Evolutionary conservation across 2,329 filamentous ascomycete species (phyloP).

Genomic region (Xylaria sp.): DNA sequence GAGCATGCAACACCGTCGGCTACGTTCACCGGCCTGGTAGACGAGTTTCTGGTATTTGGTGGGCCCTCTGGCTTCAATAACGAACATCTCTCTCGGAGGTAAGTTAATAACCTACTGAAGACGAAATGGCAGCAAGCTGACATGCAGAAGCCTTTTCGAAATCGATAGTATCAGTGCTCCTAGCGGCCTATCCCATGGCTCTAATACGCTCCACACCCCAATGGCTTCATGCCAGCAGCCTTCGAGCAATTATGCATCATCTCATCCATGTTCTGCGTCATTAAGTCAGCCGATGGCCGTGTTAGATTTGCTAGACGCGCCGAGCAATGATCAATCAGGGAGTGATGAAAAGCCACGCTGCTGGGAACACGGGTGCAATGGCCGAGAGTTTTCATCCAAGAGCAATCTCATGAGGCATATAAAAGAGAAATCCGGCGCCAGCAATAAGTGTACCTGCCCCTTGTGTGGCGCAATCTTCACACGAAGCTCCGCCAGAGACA

Average conservation of each 20-base stretch:
- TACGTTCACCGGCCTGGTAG: constrained; percentile 31
- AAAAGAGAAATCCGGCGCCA: constrained; percentile 45
- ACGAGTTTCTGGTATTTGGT: constrained; percentile 34
- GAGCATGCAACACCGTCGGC: constrained; percentile 14
- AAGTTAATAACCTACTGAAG: constrained; percentile 6
- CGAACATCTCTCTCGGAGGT: constrained; percentile 29
- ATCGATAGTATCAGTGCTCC: constrained; percentile 19
- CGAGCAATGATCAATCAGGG: constrained; percentile 34
- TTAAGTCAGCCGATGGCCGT: constrained; percentile 29
- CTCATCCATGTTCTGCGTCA: constrained; percentile 16
- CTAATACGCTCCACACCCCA: constrained; percentile 16
- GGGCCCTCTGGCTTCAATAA: constrained; percentile 26
- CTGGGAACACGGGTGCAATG: constrained; percentile 48
- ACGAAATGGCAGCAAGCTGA: constrained; percentile 14
- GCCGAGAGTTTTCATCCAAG: constrained; percentile 46
- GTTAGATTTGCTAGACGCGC: constrained; percentile 38
- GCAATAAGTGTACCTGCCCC: constrained; percentile 45
- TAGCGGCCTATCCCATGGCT: constrained; percentile 8
- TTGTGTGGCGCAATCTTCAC: constrained; percentile 47
- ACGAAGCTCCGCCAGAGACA: constrained; percentile 46
- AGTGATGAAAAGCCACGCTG: constrained; percentile 43
- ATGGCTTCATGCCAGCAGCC: constrained; percentile 12
- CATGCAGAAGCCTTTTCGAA: constrained; percentile 25
- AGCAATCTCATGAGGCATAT: constrained; percentile 47
- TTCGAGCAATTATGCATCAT: constrained; percentile 1